Conservation (phyloP, 768 basidiomycete genomes). For the Heimioporus sp. region DNA sequence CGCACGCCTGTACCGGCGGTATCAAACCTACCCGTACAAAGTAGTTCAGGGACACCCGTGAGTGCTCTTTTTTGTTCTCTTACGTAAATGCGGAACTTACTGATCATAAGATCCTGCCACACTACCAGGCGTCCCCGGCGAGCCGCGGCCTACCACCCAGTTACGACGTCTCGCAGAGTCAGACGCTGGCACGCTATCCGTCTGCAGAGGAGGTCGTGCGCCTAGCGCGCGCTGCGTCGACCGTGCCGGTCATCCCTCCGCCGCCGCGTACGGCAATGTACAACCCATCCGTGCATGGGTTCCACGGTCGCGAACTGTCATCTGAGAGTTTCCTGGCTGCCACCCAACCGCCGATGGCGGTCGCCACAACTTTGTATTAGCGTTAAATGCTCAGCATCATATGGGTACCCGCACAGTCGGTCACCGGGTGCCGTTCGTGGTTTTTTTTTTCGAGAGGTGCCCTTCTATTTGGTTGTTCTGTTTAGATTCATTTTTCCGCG, state of each 20-base stretch:
- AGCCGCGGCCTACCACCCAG: slow-evolving; percentile 12
- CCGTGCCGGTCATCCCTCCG: slow-evolving; percentile 32
- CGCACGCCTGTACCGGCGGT: not conserved
- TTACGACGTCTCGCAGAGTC: slow-evolving; percentile 14
- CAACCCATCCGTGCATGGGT: slow-evolving; percentile 9
- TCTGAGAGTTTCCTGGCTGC: slow-evolving; percentile 25
- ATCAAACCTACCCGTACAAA: not conserved
- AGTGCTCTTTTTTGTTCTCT: not conserved
- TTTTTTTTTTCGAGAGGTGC: not conserved
- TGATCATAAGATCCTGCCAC: not conserved
- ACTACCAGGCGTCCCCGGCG: slow-evolving; percentile 5
- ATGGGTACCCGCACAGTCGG: not conserved
- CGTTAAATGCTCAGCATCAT: slow-evolving; percentile 8
- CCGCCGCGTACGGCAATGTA: slow-evolving; percentile 38
- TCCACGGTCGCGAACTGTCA: slow-evolving; percentile 26
- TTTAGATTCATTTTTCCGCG: slow-evolving; percentile 2
- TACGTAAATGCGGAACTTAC: not conserved
- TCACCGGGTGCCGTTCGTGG: not conserved
- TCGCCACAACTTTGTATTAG: slow-evolving; percentile 18
- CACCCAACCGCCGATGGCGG: slow-evolving; percentile 21
- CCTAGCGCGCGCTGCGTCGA: slow-evolving; percentile 22
- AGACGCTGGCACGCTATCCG: slow-evolving; percentile 1
- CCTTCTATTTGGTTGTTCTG: not conserved
- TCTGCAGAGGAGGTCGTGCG: slow-evolving; percentile 25
- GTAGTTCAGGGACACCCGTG: slow-evolving; percentile 12